Evolutionary conservation across 495 filamentous ascomycete genomes (phyloP), one percentile per base, ranked within the genome.

Genomic region (Cetradonia linearis): DNA sequence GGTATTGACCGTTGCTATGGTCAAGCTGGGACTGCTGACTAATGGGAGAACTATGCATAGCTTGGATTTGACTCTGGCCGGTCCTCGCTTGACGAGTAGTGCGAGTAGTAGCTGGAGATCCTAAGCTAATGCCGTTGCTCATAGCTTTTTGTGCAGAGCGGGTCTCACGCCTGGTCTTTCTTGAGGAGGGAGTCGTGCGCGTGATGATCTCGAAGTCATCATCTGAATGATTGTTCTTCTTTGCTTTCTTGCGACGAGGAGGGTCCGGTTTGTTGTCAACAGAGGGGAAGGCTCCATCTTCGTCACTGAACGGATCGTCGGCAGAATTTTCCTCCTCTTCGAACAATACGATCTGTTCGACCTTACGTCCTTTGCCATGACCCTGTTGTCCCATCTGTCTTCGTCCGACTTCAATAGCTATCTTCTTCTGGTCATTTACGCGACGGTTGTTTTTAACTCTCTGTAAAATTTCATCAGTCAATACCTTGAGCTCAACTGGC

Each of bases 371-470:
- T 47, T 67, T 62, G 27, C 66, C 64, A n/a, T 57, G 55, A 5
- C 47, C 56, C 40, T 62, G 37, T 20, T 56, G 38, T 0, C 61
- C 59, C 14, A 60, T 30, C 34, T 33, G 49, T 49, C 53, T 30
- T n/a, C 66, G 66, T 13, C 62, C 66, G 3, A 52, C 47, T 4
- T 62, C 57, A 28, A 63, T 62, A 1, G 53, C 59, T 16, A 56
- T 28, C 31, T 62, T 64, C 55, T 68, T 68, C 23, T 63, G 62
- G 10, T 47, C 36, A 30, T 68, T 68, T 2, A 68, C 66, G 23
- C 62, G 63, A n/a, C 66, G 66, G 23, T 68, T 68, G 33, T 66
- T 66, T n/a, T 60, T 40, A 2, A 68, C 62, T 11, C 61, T 52
- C 62, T 67, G 42, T 30, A 25, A n/a, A 13, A 7, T 54, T 4